phyloP scores from a whole-genome alignment of 2,329 filamentous ascomycete genomes.

The Clonostachys sp. region DNA sequence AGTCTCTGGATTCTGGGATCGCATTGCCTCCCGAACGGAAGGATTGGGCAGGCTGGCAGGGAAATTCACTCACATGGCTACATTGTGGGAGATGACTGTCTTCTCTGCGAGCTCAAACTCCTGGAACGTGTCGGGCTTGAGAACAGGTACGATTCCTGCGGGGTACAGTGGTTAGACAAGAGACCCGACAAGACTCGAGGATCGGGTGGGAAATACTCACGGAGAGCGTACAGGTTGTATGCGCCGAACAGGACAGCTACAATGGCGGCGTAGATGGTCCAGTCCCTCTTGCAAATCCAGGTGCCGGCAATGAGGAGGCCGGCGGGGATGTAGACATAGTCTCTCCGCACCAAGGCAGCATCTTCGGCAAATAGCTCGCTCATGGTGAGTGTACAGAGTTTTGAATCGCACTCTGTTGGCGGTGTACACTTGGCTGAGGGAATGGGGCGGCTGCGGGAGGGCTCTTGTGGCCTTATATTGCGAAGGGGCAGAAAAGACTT shows the following conservation, averaged over 20 bases:
- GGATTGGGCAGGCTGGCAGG: neutral
- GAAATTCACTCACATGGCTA: conserved; percentile 68
- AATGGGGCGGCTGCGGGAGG: neutral
- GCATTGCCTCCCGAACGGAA: neutral
- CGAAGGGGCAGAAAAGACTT: neutral
- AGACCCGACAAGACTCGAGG: neutral
- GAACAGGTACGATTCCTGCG: conserved; percentile 48
- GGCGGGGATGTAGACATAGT: conserved; percentile 82
- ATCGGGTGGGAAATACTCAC: conserved; percentile 43
- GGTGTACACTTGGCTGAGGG: neutral
- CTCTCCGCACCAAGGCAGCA: conserved; percentile 16
- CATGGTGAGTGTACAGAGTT: neutral
- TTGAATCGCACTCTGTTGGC: neutral
- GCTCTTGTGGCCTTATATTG: conserved; percentile 1
- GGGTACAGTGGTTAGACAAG: neutral
- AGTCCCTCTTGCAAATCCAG: conserved; percentile 75
- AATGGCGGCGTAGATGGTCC: conserved; percentile 64
- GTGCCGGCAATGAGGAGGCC: conserved; percentile 72
- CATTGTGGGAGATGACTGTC: conserved; percentile 95
- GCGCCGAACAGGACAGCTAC: conserved; percentile 62
- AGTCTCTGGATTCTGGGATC: conserved; percentile 1
- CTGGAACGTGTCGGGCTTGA: conserved; percentile 86
- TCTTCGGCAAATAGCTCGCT: conserved; percentile 5
- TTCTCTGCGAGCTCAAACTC: conserved; percentile 92
- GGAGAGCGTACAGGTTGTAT: conserved; percentile 66